Evolutionary conservation across 1,284 basidiomycete species (phyloP), one percentile per base, ranked within the genome.

Genomic region (Trichosporon faecale): DNA sequence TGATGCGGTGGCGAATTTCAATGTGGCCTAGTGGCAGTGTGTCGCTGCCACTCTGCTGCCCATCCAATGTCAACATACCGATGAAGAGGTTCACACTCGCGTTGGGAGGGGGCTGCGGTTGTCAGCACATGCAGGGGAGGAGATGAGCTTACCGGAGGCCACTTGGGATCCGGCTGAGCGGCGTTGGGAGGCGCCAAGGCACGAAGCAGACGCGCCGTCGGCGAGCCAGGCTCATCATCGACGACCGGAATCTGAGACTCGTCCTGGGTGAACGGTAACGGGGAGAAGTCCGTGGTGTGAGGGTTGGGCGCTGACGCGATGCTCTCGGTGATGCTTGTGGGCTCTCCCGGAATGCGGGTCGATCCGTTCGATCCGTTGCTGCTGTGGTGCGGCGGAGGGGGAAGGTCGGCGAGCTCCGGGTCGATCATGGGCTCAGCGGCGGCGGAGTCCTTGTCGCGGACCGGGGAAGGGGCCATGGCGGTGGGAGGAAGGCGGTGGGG

Each of bases 21-120:
- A 23, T 63, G 60, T 63, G 29, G 63, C 63, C 33, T 12, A 64
- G 57, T 61, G 57, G 57, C 57, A 35, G 23, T 46, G 37, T 40
- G 25, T 46, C 25, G 64, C 64, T 44, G 33, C 63, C 63, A 64
- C 63, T 64, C 63, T 35, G 27, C n/a, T 18, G 23, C 23, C 9
- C n/a, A 6, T 23, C 21, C 4, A 9, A 21, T n/a, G 16, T 61
- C 57, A 61, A 76, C 79, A 72, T 66, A 79, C 79, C 81, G 66
- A 82, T 82, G 69, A 78, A 82, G 16, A 82, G 72, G 70, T 82
- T 82, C 64, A 82, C 81, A 75, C 79, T 80, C 3, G 81, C 79
- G 70, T 80, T 80, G 23, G 78, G 81, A n/a, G 81, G 81, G 29
- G 81, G 81, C 79, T 81, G 74, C 31, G 44, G 14, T 40, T 33